A percentile compares a stretch with the other conserved stretches of the same genome.
Conservation (phyloP, 352 stramenopile genomes). For the Pythium guiyangense region DNA sequence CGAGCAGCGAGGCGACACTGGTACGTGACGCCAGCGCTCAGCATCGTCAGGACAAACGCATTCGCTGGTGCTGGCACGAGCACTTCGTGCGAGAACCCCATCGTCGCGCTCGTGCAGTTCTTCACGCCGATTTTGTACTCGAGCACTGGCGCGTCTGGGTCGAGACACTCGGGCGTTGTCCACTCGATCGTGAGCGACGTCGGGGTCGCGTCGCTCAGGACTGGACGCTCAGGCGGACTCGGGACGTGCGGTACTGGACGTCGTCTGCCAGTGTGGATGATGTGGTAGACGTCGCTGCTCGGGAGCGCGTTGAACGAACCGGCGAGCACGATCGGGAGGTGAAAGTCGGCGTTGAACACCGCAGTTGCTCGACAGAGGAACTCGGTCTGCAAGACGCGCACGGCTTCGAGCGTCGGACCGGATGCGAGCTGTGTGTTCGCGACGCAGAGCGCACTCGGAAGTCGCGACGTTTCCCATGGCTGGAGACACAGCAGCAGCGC, state of each 20-base stretch:
- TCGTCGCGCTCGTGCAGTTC: conserved; percentile 48
- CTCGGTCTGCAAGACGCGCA: conserved; percentile 66
- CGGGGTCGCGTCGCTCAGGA: conserved; percentile 27
- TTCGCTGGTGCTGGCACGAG: conserved; percentile 11
- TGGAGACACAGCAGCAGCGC: conserved; percentile 72
- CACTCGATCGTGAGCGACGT: conserved; percentile 52
- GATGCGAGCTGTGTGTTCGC: conserved; percentile 43
- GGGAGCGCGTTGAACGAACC: conserved; percentile 81
- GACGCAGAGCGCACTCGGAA: conserved; percentile 71
- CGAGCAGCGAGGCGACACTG: conserved; percentile 78
- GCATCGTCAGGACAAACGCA: conserved; percentile 40
- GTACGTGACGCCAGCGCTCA: conserved; percentile 78
- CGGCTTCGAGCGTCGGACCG: conserved; percentile 33
- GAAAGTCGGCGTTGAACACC: conserved; percentile 77
- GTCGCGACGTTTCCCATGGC: conserved; percentile 67
- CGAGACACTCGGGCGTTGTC: conserved; percentile 21
- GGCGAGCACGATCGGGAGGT: conserved; percentile 73
- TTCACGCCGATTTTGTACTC: conserved; percentile 60
- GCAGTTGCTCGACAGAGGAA: conserved; percentile 66
- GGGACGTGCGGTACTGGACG: conserved; percentile 44
- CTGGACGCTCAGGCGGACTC: conserved; percentile 28
- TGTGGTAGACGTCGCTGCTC: conserved; percentile 78
- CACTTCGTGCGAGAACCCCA: conserved; percentile 56
- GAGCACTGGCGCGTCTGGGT: conserved; percentile 24
- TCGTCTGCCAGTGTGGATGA: conserved; percentile 53